Evolutionary conservation across 2,329 filamentous ascomycete genomes (phyloP).

Genomic region (Pseudogymnoascus sp.): DNA sequence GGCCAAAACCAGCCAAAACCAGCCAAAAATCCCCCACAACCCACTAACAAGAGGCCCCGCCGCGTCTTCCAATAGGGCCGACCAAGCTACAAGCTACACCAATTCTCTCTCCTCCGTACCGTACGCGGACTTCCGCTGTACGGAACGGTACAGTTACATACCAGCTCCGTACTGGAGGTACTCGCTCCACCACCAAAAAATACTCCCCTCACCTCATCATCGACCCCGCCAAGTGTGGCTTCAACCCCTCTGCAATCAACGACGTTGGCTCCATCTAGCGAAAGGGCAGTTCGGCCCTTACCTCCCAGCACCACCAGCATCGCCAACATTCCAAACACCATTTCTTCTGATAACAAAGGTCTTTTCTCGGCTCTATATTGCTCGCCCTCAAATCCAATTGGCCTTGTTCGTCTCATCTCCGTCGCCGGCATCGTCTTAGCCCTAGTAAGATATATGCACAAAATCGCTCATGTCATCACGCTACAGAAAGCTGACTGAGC

Average conservation of each 20-base stretch:
- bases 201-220: neutral
- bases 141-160: too few relatives aligned
- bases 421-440: constrained; percentile 25
- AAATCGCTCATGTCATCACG: constrained; percentile 5
- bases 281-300: constrained; percentile 20
- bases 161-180: neutral
- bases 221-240: constrained; percentile 23
- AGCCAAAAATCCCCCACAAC: neutral
- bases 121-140: too few relatives aligned
- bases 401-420: constrained; percentile 26
- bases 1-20: neutral
- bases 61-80: neutral
- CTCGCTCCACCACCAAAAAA: neutral
- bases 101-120: too few relatives aligned
- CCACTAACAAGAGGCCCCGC: neutral
- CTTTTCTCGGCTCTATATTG: constrained; percentile 8
- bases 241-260: constrained; percentile 17
- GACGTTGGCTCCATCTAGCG: constrained; percentile 21
- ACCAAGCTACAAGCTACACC: neutral
- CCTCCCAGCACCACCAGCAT: neutral
- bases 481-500: constrained; percentile 9
- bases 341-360: constrained; percentile 5
- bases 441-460: constrained; percentile 19
- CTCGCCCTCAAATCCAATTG: constrained; percentile 15
- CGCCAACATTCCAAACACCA: neutral